A percentile compares a stretch with the other conserved stretches of the same genome.
These are phyloP conservation scores for Microcyclospora tardicrescens DNA, from an alignment of 2,329 filamentous ascomycete genomes.

Conservation along the genomic window DNA sequence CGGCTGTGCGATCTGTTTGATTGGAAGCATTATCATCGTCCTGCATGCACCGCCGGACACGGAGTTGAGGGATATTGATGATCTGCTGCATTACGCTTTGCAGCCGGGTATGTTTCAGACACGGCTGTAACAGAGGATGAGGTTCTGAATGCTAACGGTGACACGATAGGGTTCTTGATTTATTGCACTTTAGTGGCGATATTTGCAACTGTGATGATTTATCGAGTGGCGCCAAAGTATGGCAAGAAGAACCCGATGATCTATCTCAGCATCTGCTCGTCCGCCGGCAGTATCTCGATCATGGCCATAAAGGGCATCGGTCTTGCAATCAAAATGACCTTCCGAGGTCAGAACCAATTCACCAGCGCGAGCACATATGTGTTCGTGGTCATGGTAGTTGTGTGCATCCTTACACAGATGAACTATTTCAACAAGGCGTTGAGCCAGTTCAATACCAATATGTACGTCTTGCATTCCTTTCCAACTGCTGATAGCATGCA, in stretches of 20 bases:
- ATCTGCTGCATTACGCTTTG: constrained; percentile 82
- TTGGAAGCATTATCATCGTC: constrained; percentile 94
- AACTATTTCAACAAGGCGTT: constrained; percentile 99
- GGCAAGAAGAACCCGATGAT: constrained; percentile 93
- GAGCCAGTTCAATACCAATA: constrained; percentile 91
- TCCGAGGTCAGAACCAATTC: constrained; percentile 91
- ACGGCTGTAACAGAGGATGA: constrained; percentile 1
- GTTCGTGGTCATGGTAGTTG: constrained; percentile 81
- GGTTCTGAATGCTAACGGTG: background rate
- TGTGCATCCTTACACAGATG: constrained; percentile 98
- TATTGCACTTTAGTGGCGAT: constrained; percentile 69
- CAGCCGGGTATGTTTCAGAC: constrained; percentile 58
- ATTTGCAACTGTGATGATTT: constrained; percentile 92
- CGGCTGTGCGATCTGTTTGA: constrained; percentile 88
- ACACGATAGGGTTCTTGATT: constrained; percentile 61
- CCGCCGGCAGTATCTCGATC: constrained; percentile 90
- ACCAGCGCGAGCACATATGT: constrained; percentile 91
- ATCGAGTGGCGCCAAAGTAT: constrained; percentile 75
- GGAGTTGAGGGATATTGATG: constrained; percentile 79
- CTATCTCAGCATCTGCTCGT: constrained; percentile 95
- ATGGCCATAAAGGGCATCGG: constrained; percentile 99
- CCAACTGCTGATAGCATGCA: background rate
- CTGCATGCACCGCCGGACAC: constrained; percentile 91
- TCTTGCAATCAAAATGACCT: constrained; percentile 89
- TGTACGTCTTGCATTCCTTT: constrained; percentile 46